A percentile compares a stretch with the other conserved stretches of the same genome.
These are phyloP conservation scores for Bretschneidera sinensis DNA, from an alignment of 345 rosid species.

Conservation along the genomic window DNA sequence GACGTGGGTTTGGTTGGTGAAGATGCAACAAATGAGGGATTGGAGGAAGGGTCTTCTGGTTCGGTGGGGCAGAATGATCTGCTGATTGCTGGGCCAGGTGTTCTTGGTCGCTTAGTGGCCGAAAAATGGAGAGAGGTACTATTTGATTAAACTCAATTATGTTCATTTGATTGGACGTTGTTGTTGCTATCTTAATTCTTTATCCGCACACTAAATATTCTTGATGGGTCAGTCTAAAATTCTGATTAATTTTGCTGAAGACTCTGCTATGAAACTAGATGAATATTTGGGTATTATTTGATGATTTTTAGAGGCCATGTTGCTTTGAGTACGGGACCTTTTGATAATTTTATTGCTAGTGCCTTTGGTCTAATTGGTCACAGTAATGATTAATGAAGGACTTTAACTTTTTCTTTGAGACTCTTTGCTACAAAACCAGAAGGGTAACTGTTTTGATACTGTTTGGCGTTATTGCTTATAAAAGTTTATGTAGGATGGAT, in stretches of 20 bases:
- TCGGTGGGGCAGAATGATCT: conserved; percentile 64
- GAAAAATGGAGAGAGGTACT: conserved; percentile 78
- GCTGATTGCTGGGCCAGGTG: conserved; percentile 89
- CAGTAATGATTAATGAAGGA: not conserved
- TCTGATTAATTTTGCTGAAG: not conserved
- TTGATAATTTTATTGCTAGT: no score
- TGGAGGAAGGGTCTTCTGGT: conserved; percentile 40
- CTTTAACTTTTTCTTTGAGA: no score
- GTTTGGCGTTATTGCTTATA: not conserved
- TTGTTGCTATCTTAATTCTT: not conserved
- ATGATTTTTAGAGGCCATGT: not conserved
- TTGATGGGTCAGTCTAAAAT: not conserved
- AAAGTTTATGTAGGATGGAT: not conserved
- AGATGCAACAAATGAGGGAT: conserved; percentile 45
- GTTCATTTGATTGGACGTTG: not conserved
- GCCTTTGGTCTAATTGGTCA: not conserved
- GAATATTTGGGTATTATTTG: not conserved
- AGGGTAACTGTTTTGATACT: not conserved
- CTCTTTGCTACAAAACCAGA: not conserved
- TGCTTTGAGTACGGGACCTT: no score
- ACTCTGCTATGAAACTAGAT: not conserved
- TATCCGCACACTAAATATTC: no score
- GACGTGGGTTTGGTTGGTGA: conserved; percentile 11
- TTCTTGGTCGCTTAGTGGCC: conserved; percentile 94
- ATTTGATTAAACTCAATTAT: no score